phyloP scores from a whole-genome alignment of 2,329 filamentous ascomycete species.

The Fusarium oxysporum region DNA sequence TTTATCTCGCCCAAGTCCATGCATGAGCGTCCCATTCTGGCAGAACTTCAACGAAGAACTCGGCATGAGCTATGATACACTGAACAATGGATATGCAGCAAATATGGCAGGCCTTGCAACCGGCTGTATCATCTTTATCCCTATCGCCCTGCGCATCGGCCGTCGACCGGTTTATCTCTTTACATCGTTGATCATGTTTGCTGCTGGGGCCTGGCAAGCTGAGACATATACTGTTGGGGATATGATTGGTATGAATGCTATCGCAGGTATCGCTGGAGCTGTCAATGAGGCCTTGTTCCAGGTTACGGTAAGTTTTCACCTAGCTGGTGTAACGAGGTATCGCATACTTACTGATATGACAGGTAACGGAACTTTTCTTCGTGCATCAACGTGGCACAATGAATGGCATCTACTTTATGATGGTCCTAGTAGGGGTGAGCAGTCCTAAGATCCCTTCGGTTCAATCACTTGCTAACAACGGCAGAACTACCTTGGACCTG shows the following conservation, averaged over 20 bases:
- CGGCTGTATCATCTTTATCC: constrained; percentile 50
- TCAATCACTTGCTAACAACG: accelerated
- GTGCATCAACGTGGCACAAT: constrained; percentile 47
- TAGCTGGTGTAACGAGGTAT: background rate
- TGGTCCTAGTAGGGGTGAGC: constrained; percentile 34
- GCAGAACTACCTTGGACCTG: constrained; percentile 34
- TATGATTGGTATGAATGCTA: constrained; percentile 38
- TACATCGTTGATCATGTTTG: constrained; percentile 39
- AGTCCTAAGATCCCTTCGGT: accelerated
- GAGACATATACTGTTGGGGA: constrained; percentile 37
- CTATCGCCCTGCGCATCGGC: constrained; percentile 48
- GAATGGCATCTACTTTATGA: constrained; percentile 41
- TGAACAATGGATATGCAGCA: constrained; percentile 45
- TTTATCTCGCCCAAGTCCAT: constrained; percentile 4
- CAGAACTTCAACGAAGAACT: constrained; percentile 33
- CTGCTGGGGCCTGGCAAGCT: constrained; percentile 40
- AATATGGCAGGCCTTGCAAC: constrained; percentile 47
- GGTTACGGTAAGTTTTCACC: constrained; percentile 45
- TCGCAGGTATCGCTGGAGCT: constrained; percentile 51
- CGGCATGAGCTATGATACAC: constrained; percentile 34
- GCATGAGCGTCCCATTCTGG: constrained; percentile 36
- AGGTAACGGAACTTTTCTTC: constrained; percentile 47
- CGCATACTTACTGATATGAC: accelerated
- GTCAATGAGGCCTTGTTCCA: constrained; percentile 53
- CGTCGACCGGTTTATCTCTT: constrained; percentile 47